Evolutionary conservation across 441 rosid species (phyloP), one percentile per base, ranked within the genome.

Genomic region (Eruca vesicaria): DNA sequence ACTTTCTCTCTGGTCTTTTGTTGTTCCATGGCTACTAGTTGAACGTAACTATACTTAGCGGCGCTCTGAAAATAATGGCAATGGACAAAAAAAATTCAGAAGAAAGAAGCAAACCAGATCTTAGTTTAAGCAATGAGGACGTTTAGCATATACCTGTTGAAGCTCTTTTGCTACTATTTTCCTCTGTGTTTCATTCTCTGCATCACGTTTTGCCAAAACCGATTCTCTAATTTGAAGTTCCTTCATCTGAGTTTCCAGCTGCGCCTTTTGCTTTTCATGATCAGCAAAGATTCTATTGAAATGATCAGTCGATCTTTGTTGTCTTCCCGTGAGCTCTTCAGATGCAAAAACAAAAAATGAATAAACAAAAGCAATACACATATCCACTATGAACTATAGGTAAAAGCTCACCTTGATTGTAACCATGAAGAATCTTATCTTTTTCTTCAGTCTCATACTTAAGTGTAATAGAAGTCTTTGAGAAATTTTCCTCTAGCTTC

Each of bases 201-300:
- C 88, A 78, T 95, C 97, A 57, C 97, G 95, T 80, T 84, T 83
- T 80, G 88, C 88, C 86, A 91, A 78, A 73, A 89, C 94, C 20
- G 70, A 67, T 56, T 86, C 84, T 18, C 93, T 90, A 66, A 86
- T 74, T 80, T 93, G 91, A 52, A 95, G 93, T 79, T 90, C 94
- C 69, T 73, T 85, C 66, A 81, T 88, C 75, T 85, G 92, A 79
- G 97, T 81, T 81, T 85, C 97, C 67, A 95, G 71, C 76, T 89
- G 97, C 66, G 57, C 32, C 86, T 91, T 93, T 33, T 84, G 88
- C 79, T 91, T 93, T 84, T 91, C 97, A 74, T 93, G 97, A 73
- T 95, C 96, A 71, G 75, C 86, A 76, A 84, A 85, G 69, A 93
- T 90, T 77, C 85, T 90, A 78, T 78, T 88, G 64, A 84, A 90